Evolutionary conservation across 1,284 basidiomycete genomes (phyloP).

Genomic region (Pholiota adiposa): DNA sequence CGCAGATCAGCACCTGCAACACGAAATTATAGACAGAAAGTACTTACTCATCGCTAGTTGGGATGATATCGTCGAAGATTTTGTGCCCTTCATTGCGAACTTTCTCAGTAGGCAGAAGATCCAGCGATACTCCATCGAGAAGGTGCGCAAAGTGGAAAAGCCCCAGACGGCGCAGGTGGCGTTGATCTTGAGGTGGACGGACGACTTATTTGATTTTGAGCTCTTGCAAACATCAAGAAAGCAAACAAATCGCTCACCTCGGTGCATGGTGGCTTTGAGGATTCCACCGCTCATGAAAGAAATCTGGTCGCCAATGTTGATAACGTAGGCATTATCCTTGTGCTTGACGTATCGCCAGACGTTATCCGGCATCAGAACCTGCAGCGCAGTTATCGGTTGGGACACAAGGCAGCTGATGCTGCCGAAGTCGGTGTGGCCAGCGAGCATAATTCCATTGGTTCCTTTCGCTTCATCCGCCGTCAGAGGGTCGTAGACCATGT

Average conservation of each 20-base stretch:
- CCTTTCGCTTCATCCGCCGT: constrained; percentile 36
- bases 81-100: constrained; percentile 33
- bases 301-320: constrained; percentile 51
- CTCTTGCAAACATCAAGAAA: not conserved
- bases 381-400: constrained; percentile 52
- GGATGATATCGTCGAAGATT: constrained; percentile 34
- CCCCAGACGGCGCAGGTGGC: constrained; percentile 42
- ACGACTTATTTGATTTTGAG: constrained; percentile 29
- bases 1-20: not conserved
- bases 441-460: constrained; percentile 44
- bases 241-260: constrained; percentile 26
- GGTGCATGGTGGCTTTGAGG: constrained; percentile 50
- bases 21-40: not conserved
- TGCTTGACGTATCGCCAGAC: constrained; percentile 54
- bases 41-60: constrained; percentile 35
- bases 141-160: constrained; percentile 49
- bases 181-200: constrained; percentile 47
- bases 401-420: constrained; percentile 44
- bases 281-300: constrained; percentile 47
- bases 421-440: constrained; percentile 49
- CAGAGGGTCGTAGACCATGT: constrained; percentile 50
- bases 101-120: constrained; percentile 33
- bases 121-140: constrained; percentile 30
- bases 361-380: constrained; percentile 49
- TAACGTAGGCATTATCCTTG: constrained; percentile 40